Evolutionary conservation across 805 yeast genomes (phyloP).

Genomic region (Wickerhamomyces ciferrii): DNA sequence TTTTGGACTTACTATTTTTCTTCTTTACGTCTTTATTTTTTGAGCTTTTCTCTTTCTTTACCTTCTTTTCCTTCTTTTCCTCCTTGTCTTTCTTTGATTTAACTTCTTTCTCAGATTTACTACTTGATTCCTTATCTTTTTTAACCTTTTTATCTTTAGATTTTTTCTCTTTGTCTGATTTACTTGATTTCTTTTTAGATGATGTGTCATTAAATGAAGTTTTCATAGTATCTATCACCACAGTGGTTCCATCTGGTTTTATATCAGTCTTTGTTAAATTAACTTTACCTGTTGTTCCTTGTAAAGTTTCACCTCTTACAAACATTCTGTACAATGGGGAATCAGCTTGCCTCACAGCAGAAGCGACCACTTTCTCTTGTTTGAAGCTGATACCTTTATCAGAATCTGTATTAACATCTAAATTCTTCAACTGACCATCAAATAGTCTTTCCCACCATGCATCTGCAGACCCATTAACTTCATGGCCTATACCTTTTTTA

Average conservation of each 20-base stretch:
- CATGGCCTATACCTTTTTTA: conserved; percentile 83
- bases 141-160: conserved; percentile 8
- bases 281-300: conserved; percentile 60
- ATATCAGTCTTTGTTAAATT: conserved; percentile 10
- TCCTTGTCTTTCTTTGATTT: conserved; percentile 17
- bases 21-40: conserved; percentile 18
- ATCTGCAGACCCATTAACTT: conserved; percentile 52
- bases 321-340: conserved; percentile 84
- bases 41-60: conserved; percentile 28
- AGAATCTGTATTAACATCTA: conserved; percentile 45
- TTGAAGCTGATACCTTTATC: conserved; percentile 40
- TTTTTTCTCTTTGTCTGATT: conserved; percentile 11
- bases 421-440: conserved; percentile 82
- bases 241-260: not conserved
- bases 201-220: conserved; percentile 1
- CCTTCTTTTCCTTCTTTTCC: conserved; percentile 13
- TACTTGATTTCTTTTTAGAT: conserved; percentile 9
- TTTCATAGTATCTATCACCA: conserved; percentile 2
- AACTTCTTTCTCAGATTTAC: conserved; percentile 17
- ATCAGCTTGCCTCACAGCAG: conserved; percentile 40
- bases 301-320: conserved; percentile 79
- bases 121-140: conserved; percentile 9
- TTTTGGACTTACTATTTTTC: conserved; percentile 8
- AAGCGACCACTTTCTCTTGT: conserved; percentile 44
- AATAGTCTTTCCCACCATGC: conserved; percentile 97